These are phyloP conservation scores for Eucalyptus microcorys DNA, from an alignment of 345 rosid genomes.

Conservation along the genomic window DNA sequence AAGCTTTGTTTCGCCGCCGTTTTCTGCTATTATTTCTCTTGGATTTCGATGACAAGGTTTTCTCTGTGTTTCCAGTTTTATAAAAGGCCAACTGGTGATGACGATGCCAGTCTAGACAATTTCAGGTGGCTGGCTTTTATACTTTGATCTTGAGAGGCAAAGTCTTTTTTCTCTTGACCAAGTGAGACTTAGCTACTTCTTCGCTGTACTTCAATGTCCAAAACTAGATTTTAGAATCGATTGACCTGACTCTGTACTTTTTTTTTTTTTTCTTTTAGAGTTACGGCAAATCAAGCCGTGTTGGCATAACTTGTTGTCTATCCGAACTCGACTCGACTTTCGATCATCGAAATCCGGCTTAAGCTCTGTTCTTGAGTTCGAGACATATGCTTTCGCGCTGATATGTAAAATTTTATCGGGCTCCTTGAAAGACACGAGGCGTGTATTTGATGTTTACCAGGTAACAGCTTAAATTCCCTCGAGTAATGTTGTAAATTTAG, in stretches of 20 bases:
- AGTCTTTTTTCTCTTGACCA: background rate
- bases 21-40: background rate
- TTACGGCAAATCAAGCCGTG: background rate
- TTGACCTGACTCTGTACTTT: background rate
- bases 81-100: conserved; percentile 24
- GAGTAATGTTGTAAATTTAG: no score
- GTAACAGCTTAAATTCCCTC: background rate
- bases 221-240: background rate
- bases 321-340: background rate
- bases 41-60: background rate
- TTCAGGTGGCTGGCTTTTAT: background rate
- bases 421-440: background rate
- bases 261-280: background rate
- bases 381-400: background rate
- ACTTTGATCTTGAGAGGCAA: background rate
- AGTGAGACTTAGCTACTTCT: background rate
- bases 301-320: background rate
- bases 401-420: background rate
- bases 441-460: background rate
- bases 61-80: conserved; percentile 5
- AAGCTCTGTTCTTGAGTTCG: background rate
- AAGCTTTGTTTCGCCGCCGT: background rate
- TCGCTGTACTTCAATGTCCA: background rate
- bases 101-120: conserved; percentile 25
- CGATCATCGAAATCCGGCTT: background rate